Base-by-base conservation (phyloP, 148 eudicot genomes). In the Nepenthes mirabilis region DNA sequence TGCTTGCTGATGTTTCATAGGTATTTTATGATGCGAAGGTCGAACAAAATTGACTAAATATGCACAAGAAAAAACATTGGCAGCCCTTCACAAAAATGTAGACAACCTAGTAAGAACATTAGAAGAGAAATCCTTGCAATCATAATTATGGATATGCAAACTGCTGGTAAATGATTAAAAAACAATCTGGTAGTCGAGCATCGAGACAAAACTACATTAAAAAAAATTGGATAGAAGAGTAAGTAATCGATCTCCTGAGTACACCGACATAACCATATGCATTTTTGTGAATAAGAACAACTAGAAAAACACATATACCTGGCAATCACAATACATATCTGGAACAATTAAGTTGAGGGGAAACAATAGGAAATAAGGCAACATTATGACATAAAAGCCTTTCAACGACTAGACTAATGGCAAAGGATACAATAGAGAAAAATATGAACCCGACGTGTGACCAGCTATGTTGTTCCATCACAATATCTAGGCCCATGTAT, bases 401-500 rank as follows among this genome's bases (percentile, higher is more conserved):
- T 59, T 9, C 10, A 36, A 14, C 34, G 5, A 52, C 12, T 54
- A 23, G 40, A 52, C 40, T 12, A 43, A 43, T 54, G 45, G 59
- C 32, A 43, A 75, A 89, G 99, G 99, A 94, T 94, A 94, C 99
- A 68, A 94, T 86, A 60, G 99, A 86, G 69, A 86, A 94, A 70
- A 89, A 89, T 82, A 94, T 86, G 67, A 94, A 94, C 71, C 99
- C 99, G 52, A 94, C 65, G 67, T 94, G 99, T 57, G 97, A 94
- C 99, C 95, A 94, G 84, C 95, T 94, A 75, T 94, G 99, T 68
- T 78, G 79, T 77, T 94, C 99, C 97, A 94, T 94, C 65, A 91
- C 95, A 74, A 94, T 89, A 80, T 94, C 99, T 77, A 94, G 90
- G 50, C 99, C 99, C 99, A 94, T 94, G 86, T 94, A 94, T 60